These are phyloP conservation scores for Ormosia semicastrata DNA, from an alignment of 306 rosid species.

Conservation along the genomic window DNA sequence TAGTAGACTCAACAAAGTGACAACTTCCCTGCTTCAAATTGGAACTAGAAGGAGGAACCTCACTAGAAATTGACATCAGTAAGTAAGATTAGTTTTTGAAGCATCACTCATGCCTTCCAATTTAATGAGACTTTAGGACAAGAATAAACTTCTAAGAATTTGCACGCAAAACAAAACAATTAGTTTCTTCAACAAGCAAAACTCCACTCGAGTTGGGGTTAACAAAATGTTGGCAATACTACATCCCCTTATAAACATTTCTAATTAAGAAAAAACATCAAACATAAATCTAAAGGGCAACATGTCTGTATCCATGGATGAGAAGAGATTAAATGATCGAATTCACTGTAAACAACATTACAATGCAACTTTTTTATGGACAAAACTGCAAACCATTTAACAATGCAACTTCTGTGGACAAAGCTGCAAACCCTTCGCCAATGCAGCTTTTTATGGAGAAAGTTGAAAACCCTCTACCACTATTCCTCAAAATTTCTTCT, in stretches of 20 bases:
- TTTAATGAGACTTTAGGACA: background rate
- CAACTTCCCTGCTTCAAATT: background rate
- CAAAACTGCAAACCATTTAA: too few species aligned
- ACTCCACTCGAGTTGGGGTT: background rate
- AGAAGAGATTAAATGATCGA: too few species aligned
- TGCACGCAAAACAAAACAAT: background rate
- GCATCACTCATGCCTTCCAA: background rate
- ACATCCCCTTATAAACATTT: background rate
- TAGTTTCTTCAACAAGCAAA: background rate
- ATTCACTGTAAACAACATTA: too few species aligned
- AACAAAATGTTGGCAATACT: too few species aligned
- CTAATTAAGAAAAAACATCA: background rate
- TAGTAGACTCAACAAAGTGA: background rate
- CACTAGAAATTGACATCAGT: background rate
- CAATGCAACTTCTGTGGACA: background rate
- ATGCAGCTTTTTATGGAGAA: background rate
- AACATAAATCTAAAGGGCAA: too few species aligned
- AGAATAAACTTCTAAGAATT: conserved; percentile 2
- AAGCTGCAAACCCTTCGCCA: background rate
- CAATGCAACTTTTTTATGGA: too few species aligned
- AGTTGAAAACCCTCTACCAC: background rate
- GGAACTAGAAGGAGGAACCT: background rate
- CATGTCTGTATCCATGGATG: too few species aligned
- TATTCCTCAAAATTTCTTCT: background rate
- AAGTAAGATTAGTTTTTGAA: background rate